A percentile compares a stretch with the other conserved stretches of the same genome.
Evolutionary conservation across 2,329 filamentous ascomycete genomes (phyloP).

Genomic region (Beauveria bassiana): DNA sequence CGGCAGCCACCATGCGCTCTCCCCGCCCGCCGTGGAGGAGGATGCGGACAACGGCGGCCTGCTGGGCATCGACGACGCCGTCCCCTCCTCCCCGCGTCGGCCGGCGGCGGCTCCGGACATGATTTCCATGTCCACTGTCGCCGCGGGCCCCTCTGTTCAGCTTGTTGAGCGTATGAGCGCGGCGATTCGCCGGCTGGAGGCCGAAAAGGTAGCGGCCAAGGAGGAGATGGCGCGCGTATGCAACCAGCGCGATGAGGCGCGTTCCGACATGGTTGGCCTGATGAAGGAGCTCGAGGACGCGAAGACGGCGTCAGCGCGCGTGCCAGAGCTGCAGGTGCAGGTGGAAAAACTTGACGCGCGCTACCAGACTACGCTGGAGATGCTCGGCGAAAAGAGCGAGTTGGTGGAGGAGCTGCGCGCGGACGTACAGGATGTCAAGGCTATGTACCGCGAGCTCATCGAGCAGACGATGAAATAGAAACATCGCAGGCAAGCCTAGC

Average conservation of each 20-base stretch:
- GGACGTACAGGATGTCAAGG: slow-evolving; percentile 89
- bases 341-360: slow-evolving; percentile 62
- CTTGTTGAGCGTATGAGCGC: slow-evolving; percentile 94
- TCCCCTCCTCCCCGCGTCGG: slow-evolving; percentile 32
- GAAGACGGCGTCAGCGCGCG: slow-evolving; percentile 49
- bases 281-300: slow-evolving; percentile 81
- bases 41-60: slow-evolving; percentile 19
- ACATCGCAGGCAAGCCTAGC: neutral
- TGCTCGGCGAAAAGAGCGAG: slow-evolving; percentile 96
- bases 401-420: slow-evolving; percentile 81
- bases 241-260: slow-evolving; percentile 82
- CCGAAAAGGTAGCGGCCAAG: slow-evolving; percentile 79
- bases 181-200: slow-evolving; percentile 82
- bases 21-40: neutral
- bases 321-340: slow-evolving; percentile 59
- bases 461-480: slow-evolving; percentile 66
- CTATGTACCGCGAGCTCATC: slow-evolving; percentile 89
- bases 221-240: slow-evolving; percentile 78
- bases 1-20: neutral
- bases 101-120: slow-evolving; percentile 71
- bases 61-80: slow-evolving; percentile 38
- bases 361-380: slow-evolving; percentile 86
- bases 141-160: slow-evolving; percentile 86
- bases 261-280: slow-evolving; percentile 80
- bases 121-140: slow-evolving; percentile 81